These are phyloP conservation scores for Fusarium incarnatum DNA, from an alignment of 2,329 filamentous ascomycete genomes.

Conservation along the genomic window DNA sequence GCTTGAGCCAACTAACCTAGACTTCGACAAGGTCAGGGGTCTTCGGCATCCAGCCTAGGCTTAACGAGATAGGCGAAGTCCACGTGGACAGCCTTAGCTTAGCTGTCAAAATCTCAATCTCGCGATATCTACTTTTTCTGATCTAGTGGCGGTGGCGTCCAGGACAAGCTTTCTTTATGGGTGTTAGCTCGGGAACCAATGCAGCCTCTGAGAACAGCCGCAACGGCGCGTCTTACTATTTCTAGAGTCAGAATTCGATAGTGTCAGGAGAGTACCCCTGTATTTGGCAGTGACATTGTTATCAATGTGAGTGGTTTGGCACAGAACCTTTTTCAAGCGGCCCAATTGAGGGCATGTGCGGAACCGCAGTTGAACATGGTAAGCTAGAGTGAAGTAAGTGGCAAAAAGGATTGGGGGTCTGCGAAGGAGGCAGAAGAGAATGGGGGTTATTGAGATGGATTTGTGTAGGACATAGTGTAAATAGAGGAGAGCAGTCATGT, in stretches of 20 bases:
- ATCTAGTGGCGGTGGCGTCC: constrained; percentile 2
- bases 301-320: background rate
- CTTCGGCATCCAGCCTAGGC: background rate
- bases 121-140: background rate
- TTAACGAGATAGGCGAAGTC: constrained; percentile 1
- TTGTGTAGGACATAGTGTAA: background rate
- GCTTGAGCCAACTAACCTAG: background rate
- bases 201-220: background rate
- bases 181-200: background rate
- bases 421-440: background rate
- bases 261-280: background rate
- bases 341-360: background rate
- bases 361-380: background rate
- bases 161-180: background rate
- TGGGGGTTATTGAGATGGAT: background rate
- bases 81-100: background rate
- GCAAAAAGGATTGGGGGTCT: background rate
- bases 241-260: background rate
- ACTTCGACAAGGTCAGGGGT: background rate
- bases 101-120: constrained; percentile 8
- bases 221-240: background rate
- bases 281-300: background rate
- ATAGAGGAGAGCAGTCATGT: background rate
- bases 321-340: background rate
- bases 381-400: background rate